Base-by-base conservation (phyloP, 805 yeast genomes). In the Kodamaea hsintzibuensis region DNA sequence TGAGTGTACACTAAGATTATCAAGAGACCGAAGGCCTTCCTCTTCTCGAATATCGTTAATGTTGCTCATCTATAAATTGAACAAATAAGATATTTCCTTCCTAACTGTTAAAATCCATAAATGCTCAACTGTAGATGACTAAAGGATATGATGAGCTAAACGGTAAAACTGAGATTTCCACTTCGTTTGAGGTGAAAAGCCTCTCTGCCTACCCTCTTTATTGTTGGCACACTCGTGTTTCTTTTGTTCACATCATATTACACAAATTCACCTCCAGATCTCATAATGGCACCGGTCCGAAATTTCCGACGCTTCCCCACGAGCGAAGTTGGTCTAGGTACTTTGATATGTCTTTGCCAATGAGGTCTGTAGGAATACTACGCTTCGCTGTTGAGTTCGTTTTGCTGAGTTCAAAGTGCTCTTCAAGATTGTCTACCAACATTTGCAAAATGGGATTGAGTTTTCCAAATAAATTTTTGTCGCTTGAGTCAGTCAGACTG, bases 341-440 rank as follows among this genome's bases (percentile, higher is more conserved):
- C 2, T 38, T 57, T 7, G 54, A 51, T 7, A 69, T 57, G 47
- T 69, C 66, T 35, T 61, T 63, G 8, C 77, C 76, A 4, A 73
- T 63, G 7, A 71, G 52, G 9, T 56, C 53, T 2, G 59, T 49
- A 0, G 80, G 80, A 3, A 76, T 73, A 46, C 69, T 63, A 42
- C 67, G 64, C 48, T 59, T 63, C 1, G 79, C 79, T 3, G 65
- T 57, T 35, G 60, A 60, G 50, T 63, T 71, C 2, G 68, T 63
- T 49, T 70, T 72, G 51, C 77, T 69, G 27, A 62, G 47, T 37
- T 71, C 69, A 47, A 61, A 65, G 52, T 76, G 80, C 4, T 58
- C 51, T 16, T 48, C 37, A n/a, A 76, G 57, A 18, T 72, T 75
- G 6, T 49, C 35, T 2, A 69, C 47, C 35, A 73, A 63, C 0